Evolutionary conservation across 495 filamentous ascomycete genomes (phyloP).

Genomic region (Cryomyces minteri): DNA sequence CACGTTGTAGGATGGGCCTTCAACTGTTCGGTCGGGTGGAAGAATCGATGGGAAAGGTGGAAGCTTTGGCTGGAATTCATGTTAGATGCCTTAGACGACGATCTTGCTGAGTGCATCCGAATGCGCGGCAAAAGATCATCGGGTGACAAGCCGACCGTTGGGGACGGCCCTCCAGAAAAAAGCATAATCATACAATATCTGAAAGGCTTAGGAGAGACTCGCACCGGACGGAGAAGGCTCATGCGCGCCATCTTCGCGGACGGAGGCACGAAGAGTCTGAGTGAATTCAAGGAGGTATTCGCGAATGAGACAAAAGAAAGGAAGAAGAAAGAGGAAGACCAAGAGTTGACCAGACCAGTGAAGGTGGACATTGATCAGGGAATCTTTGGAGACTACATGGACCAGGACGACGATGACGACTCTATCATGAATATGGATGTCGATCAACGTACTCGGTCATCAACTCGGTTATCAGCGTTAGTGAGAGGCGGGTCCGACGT

Average conservation of each 20-base stretch:
- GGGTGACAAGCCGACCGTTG: constrained; percentile 12
- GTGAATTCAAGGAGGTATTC: constrained; percentile 43
- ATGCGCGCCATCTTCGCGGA: constrained; percentile 48
- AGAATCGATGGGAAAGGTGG: constrained; percentile 66
- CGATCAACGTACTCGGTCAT: constrained; percentile 1
- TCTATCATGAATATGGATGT: constrained; percentile 21
- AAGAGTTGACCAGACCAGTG: constrained; percentile 5
- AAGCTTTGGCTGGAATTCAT: constrained; percentile 63
- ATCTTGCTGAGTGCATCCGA: constrained; percentile 41
- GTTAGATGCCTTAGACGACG: constrained; percentile 56
- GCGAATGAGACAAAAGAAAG: constrained; percentile 33
- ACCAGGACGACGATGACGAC: constrained; percentile 30
- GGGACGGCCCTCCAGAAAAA: constrained; percentile 3
- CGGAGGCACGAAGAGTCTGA: constrained; percentile 25
- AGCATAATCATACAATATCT: constrained; percentile 37
- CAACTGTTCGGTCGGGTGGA: constrained; percentile 61
- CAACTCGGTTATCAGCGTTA: not conserved
- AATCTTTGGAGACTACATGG: constrained; percentile 37
- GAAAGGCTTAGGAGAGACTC: constrained; percentile 17
- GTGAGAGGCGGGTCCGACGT: too few species aligned
- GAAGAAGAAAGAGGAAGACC: constrained; percentile 19
- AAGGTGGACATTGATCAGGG: constrained; percentile 40
- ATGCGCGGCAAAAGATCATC: constrained; percentile 13
- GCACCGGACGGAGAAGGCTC: constrained; percentile 31
- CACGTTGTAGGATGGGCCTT: constrained; percentile 81